Percentiles rank a stretch among this genome's conserved stretches.
Evolutionary conservation across 495 filamentous ascomycete species (phyloP).

Genomic region (Neurospora cerealis): DNA sequence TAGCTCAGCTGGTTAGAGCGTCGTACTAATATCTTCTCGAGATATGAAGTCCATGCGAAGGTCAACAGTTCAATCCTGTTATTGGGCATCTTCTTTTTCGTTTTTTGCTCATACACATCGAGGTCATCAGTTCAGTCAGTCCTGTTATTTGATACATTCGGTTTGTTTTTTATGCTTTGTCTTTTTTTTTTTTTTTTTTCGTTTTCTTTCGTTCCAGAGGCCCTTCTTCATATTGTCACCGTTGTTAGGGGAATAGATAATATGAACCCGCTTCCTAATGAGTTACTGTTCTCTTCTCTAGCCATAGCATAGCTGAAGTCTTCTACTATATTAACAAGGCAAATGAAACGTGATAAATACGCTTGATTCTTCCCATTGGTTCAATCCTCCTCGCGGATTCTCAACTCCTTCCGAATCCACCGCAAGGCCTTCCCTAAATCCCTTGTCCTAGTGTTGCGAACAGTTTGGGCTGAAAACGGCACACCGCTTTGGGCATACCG

Average conservation of each 20-base stretch:
- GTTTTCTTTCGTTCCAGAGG: too few relatives aligned
- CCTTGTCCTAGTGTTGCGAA: background rate
- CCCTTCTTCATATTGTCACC: too few relatives aligned
- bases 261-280: too few relatives aligned
- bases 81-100: background rate
- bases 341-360: background rate
- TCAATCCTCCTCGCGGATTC: background rate
- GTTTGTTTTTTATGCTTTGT: too few relatives aligned
- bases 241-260: too few relatives aligned
- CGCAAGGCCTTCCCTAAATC: background rate
- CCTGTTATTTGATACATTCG: background rate
- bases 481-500: background rate
- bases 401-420: background rate
- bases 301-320: too few relatives aligned
- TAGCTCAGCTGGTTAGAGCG: background rate
- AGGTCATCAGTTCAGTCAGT: background rate
- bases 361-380: background rate
- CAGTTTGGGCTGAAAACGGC: background rate
- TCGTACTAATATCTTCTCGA: background rate
- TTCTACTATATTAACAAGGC: background rate
- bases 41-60: background rate
- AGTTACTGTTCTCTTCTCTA: too few relatives aligned
- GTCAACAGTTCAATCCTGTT: background rate
- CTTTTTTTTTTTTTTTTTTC: background rate
- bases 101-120: background rate